A percentile compares a stretch with the other conserved stretches of the same genome.
Conservation (phyloP, 2,329 filamentous ascomycete genomes). For the Nemania serpens region DNA sequence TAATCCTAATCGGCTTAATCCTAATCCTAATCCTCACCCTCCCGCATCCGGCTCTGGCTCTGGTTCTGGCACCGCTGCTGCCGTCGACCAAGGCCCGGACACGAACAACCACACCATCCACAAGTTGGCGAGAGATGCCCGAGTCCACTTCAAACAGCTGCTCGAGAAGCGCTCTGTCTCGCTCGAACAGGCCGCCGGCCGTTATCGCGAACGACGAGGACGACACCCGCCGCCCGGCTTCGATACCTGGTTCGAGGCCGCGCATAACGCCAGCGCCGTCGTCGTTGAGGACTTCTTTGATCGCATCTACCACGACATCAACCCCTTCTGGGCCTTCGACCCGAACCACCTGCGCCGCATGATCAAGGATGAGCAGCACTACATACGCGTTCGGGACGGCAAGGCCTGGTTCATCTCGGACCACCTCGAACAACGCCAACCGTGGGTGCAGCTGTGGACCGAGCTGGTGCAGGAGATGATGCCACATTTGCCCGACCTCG, state of each 20-base stretch:
- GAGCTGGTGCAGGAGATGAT: conserved; percentile 55
- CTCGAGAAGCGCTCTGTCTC: conserved; percentile 52
- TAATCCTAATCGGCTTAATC: too few species aligned
- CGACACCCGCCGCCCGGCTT: conserved; percentile 67
- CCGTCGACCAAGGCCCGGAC: background rate
- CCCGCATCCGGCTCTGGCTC: background rate
- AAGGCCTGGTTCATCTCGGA: conserved; percentile 42
- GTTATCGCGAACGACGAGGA: conserved; percentile 60
- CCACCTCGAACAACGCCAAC: conserved; percentile 40
- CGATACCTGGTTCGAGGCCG: conserved; percentile 61
- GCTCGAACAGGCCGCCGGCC: conserved; percentile 56
- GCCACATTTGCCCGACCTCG: conserved; percentile 63
- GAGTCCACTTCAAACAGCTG: conserved; percentile 46
- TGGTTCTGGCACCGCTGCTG: conserved; percentile 5
- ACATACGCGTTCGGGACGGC: conserved; percentile 54
- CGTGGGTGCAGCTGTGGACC: conserved; percentile 54
- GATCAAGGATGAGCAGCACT: conserved; percentile 48
- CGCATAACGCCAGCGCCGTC: conserved; percentile 53
- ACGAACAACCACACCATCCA: conserved; percentile 51
- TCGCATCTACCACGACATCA: conserved; percentile 65
- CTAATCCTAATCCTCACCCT: background rate
- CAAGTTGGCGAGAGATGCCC: conserved; percentile 51
- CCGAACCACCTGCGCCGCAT: conserved; percentile 46
- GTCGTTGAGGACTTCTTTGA: conserved; percentile 68
- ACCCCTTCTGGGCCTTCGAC: conserved; percentile 63